Conservation (phyloP, 2,329 filamentous ascomycete genomes). For the Colletotrichum sublineola region DNA sequence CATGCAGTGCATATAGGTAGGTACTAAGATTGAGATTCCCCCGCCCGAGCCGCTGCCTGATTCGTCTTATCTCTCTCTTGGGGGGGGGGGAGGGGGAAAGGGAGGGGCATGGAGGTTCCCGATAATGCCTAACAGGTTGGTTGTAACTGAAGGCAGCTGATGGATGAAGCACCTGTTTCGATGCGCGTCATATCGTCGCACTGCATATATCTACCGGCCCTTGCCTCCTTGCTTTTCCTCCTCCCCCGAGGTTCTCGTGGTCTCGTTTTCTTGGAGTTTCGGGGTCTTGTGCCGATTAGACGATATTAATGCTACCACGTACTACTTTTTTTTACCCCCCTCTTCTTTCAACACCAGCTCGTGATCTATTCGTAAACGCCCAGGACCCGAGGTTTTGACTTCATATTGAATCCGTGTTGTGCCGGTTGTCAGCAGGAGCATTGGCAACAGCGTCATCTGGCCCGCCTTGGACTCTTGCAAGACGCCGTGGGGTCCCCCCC, state of each 20-base stretch:
- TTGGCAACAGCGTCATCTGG: not conserved
- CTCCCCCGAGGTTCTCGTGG: not conserved
- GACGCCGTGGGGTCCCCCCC: not conserved
- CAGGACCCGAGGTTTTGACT: not conserved
- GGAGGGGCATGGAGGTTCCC: not conserved
- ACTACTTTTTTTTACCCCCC: not conserved
- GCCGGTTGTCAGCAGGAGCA: not conserved
- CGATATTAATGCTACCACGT: not conserved
- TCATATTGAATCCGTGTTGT: not conserved
- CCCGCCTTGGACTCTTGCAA: not conserved
- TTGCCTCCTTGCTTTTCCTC: conserved; percentile 1
- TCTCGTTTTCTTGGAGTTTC: not conserved
- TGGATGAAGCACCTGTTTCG: conserved; percentile 17
- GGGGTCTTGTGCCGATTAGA: not conserved
- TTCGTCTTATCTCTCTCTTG: conserved; percentile 12
- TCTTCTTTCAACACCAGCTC: not conserved
- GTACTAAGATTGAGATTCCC: not conserved
- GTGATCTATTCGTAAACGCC: not conserved
- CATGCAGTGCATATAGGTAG: not conserved
- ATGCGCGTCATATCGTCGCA: conserved; percentile 17
- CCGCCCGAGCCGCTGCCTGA: not conserved
- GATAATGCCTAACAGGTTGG: not conserved
- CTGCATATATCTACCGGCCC: conserved; percentile 18
- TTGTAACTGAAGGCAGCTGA: not conserved
- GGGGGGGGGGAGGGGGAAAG: not conserved